These are phyloP conservation scores for Citrus glauca DNA, from an alignment of 345 rosid genomes.

Conservation along the genomic window DNA sequence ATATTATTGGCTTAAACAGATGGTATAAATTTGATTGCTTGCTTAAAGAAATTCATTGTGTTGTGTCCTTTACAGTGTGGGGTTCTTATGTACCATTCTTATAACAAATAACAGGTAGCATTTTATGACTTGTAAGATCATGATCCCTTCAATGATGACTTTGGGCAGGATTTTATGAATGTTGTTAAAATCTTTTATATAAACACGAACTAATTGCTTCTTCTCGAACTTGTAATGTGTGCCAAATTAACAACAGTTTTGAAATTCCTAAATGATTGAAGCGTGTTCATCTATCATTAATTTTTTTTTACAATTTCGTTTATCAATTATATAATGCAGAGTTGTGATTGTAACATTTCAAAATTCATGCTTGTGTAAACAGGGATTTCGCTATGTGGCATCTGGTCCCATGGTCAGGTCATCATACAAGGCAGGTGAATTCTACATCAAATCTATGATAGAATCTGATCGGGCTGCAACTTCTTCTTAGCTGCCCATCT, in stretches of 20 bases:
- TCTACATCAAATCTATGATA: constrained; percentile 96
- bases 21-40: not conserved
- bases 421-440: constrained; percentile 98
- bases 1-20: not conserved
- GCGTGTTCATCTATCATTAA: not conserved
- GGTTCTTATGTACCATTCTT: not conserved
- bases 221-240: not conserved
- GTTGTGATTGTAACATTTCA: not conserved
- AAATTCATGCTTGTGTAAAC: constrained; percentile 18
- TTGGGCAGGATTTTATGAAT: too few relatives aligned
- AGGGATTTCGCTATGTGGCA: constrained; percentile 98
- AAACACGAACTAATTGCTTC: not conserved
- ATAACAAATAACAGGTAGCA: not conserved
- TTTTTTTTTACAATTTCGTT: not conserved
- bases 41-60: not conserved
- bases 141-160: not conserved
- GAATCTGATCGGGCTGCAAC: constrained; percentile 80
- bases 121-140: not conserved
- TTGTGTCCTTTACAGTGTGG: not conserved
- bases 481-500: constrained; percentile 25
- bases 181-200: not conserved
- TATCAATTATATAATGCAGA: not conserved
- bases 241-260: not conserved
- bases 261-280: not conserved
- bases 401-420: constrained; percentile 99